Evolutionary conservation across 129 eudicot species (phyloP), one percentile per base, ranked within the genome.

Genomic region (Escallonia herrerae): DNA sequence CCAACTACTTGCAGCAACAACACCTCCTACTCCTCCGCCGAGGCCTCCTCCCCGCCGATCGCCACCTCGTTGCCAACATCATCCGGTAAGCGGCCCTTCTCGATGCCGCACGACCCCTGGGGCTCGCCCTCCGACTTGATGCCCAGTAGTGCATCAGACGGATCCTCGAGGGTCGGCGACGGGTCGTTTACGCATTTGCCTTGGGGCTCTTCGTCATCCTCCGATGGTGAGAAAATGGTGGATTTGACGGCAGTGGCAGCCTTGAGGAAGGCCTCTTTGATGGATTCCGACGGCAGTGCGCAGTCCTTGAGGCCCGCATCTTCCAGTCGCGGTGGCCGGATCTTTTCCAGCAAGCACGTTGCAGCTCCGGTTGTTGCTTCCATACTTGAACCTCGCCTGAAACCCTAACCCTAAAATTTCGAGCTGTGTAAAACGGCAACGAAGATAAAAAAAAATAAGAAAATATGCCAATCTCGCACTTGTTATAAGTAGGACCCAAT

Each of bases 231-330:
- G 76, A 82, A 59, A 49, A 83, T 41, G 0, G 81, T 64, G 39
- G 95, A 85, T 50, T 84, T 73, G 63, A 89, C 95, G 39, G 95
- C 87, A 50, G 83, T 45, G 37, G 99, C 95, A 5, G 96, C 95
- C 65, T 86, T 93, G 63, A 79, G 80, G 65, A 91, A 87, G n/a
- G 97, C 95, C 67, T 87, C 86, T 15, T 82, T 81, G 71, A 87
- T 84, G 57, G 94, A 82, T 40, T 89, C 95, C 1, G 94, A 88
- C 0, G 96, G 95, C 22, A 88, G 86, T 2, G 95, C 91, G 37
- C 95, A 91, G 69, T 88, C 91, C 74, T 91, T 96, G 43, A 91
- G 96, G 43, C 98, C 97, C 12, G 96, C 96, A 54, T 93, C 98
- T 74, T 86, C 91, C 12, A 81, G 77, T 4, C 82, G 80, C 43